A percentile compares a stretch with the other conserved stretches of the same genome.
Conservation (phyloP, 2,329 filamentous ascomycete species). For the Fusarium tupiense region DNA sequence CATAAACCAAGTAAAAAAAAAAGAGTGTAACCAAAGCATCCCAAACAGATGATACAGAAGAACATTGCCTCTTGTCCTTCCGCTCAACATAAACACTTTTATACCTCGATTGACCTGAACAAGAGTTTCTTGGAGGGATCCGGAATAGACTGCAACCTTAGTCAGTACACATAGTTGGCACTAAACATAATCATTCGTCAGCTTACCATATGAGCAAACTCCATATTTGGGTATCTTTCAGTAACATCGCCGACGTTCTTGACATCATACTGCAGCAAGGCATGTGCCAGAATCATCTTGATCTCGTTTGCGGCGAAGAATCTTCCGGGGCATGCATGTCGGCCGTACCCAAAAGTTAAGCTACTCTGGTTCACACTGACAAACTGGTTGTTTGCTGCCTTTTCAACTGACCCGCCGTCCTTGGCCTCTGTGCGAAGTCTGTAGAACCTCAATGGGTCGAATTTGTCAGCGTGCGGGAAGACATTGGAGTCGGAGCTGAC, state of each 20-base stretch:
- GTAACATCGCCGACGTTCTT: accelerated
- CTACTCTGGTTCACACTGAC: neutral
- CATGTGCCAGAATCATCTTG: neutral
- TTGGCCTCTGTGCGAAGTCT: neutral
- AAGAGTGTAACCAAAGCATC: neutral
- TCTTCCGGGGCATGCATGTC: neutral
- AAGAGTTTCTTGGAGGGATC: neutral
- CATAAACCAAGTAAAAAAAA: neutral
- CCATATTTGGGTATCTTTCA: neutral
- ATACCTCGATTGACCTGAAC: neutral
- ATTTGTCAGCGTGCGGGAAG: neutral
- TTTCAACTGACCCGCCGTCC: neutral
- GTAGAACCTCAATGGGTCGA: neutral
- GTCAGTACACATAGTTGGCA: accelerated
- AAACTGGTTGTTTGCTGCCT: neutral
- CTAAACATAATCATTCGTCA: accelerated
- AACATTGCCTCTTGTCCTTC: accelerated
- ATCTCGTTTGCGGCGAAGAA: neutral
- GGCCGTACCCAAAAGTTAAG: neutral
- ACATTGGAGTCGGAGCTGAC: neutral
- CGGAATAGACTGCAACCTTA: accelerated
- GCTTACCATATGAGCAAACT: neutral
- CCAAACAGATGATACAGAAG: neutral
- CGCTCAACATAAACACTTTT: accelerated
- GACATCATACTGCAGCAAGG: neutral